phyloP scores from a whole-genome alignment of 257 asterid species.

The Oldenlandia corymbosa region DNA sequence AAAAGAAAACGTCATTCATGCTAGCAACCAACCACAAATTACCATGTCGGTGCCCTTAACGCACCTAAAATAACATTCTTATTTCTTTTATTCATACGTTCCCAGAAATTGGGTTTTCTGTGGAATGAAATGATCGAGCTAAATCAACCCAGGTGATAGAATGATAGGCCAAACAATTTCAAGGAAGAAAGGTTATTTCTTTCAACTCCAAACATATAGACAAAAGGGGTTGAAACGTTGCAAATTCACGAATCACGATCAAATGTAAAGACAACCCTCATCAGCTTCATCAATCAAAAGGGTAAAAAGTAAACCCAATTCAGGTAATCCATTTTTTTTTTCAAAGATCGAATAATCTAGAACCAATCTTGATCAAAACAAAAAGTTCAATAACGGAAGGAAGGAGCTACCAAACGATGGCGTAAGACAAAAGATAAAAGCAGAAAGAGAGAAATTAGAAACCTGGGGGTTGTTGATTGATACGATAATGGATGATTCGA shows the following conservation, averaged over 20 bases:
- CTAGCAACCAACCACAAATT: not conserved
- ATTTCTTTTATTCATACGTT: too few relatives aligned
- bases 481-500: constrained; percentile 10
- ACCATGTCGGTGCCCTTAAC: not conserved
- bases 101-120: not conserved
- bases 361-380: not conserved
- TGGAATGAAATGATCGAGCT: constrained; percentile 5
- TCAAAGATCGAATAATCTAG: not conserved
- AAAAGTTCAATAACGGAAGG: not conserved
- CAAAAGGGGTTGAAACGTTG: too few relatives aligned
- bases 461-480: too few relatives aligned
- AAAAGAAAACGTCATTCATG: too few relatives aligned
- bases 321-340: not conserved
- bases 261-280: not conserved
- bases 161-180: not conserved
- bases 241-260: not conserved
- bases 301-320: constrained; percentile 13
- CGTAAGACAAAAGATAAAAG: not conserved
- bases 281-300: constrained; percentile 10
- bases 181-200: constrained; percentile 9
- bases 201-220: not conserved
- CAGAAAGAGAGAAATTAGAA: too few relatives aligned
- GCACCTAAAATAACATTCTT: not conserved
- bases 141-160: not conserved
- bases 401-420: not conserved